A percentile compares a stretch with the other conserved stretches of the same genome.
Conservation (phyloP, 2,329 filamentous ascomycete species). For the Sordariomycetes sp. region DNA sequence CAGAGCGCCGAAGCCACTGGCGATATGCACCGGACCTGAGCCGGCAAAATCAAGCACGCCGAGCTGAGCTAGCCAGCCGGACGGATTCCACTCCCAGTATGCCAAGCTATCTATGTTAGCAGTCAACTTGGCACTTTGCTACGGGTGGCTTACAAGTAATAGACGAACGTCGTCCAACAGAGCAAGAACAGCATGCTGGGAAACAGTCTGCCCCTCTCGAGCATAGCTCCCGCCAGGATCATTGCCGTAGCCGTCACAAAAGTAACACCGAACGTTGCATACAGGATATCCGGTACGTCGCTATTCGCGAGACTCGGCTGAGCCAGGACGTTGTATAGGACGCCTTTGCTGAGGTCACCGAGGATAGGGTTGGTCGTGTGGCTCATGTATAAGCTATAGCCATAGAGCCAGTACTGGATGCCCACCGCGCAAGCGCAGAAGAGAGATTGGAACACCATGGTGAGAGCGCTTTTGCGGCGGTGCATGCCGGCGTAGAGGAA, state of each 20-base stretch:
- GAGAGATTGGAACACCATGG: constrained; percentile 35
- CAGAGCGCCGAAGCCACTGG: constrained; percentile 50
- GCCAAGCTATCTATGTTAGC: constrained; percentile 30
- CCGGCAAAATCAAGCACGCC: constrained; percentile 50
- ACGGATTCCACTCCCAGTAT: constrained; percentile 57
- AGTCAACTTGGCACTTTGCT: no score
- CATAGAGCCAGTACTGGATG: constrained; percentile 36
- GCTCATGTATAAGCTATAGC: constrained; percentile 30
- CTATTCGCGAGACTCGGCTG: constrained; percentile 20
- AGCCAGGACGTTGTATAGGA: constrained; percentile 20
- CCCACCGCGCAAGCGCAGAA: constrained; percentile 31
- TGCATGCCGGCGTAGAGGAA: constrained; percentile 28
- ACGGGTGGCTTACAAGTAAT: constrained; percentile 27
- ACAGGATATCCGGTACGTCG: constrained; percentile 23
- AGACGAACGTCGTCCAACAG: constrained; percentile 54
- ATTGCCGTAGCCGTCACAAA: constrained; percentile 24
- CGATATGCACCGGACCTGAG: constrained; percentile 54
- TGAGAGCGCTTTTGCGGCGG: constrained; percentile 24
- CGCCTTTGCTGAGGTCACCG: constrained; percentile 21
- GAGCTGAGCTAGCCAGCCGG: constrained; percentile 54
- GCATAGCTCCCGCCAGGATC: constrained; percentile 25
- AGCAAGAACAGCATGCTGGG: constrained; percentile 53
- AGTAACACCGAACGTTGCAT: constrained; percentile 20
- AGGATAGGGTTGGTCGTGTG: constrained; percentile 21
- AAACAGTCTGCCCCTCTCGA: constrained; percentile 23